A percentile compares a stretch with the other conserved stretches of the same genome.
Conservation (phyloP, 139 green algal species). For the Desmodesmus armatus region DNA sequence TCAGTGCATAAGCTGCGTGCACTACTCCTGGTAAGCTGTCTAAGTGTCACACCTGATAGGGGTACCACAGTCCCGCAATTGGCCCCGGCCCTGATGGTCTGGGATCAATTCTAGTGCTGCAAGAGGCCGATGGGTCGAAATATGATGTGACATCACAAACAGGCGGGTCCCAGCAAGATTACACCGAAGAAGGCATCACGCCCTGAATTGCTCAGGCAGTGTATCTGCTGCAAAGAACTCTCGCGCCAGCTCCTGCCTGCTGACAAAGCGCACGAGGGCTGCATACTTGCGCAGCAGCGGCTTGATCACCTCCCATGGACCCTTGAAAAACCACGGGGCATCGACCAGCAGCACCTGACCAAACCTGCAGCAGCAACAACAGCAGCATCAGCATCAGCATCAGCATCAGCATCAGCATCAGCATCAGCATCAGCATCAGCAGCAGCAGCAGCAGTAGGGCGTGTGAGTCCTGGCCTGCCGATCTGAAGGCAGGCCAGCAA, state of each 20-base stretch:
- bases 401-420: background rate
- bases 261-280: slow-evolving; percentile 83
- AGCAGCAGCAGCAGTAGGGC: background rate
- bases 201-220: slow-evolving; percentile 71
- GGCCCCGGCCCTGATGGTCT: too few relatives aligned
- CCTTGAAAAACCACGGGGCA: slow-evolving; percentile 93
- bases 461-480: too few relatives aligned
- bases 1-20: too few relatives aligned
- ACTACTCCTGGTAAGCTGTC: too few relatives aligned
- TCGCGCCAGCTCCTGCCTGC: slow-evolving; percentile 61
- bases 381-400: background rate
- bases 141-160: too few relatives aligned
- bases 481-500: too few relatives aligned
- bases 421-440: background rate
- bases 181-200: background rate
- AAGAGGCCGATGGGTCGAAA: too few relatives aligned
- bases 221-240: slow-evolving; percentile 85
- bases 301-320: slow-evolving; percentile 90
- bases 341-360: slow-evolving; percentile 95
- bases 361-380: slow-evolving; percentile 58
- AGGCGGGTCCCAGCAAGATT: too few relatives aligned
- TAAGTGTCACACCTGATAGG: too few relatives aligned
- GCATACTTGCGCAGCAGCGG: slow-evolving; percentile 88
- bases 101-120: too few relatives aligned
- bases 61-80: too few relatives aligned